Conservation (phyloP, 257 asterid genomes). For the Paulownia fortunei region DNA sequence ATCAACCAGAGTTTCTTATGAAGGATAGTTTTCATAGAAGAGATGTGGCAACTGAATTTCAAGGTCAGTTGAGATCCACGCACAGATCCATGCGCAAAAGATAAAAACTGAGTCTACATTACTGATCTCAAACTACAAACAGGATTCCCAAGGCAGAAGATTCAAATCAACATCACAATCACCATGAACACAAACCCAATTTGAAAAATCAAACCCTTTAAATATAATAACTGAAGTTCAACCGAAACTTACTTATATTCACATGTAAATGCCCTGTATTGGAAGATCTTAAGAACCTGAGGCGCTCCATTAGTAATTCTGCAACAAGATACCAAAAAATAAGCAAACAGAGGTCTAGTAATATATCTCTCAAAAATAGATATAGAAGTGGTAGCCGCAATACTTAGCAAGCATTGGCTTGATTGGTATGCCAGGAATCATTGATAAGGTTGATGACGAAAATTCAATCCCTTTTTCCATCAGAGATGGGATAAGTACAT, state of each 20-base stretch:
- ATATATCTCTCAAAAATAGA: constrained; percentile 19
- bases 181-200: constrained; percentile 1
- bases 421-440: constrained; percentile 93
- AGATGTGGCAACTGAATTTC: constrained; percentile 1
- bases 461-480: constrained; percentile 78
- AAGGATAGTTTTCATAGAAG: background rate
- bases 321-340: constrained; percentile 34
- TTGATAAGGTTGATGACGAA: constrained; percentile 69
- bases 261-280: constrained; percentile 78
- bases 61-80: constrained; percentile 24
- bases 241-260: constrained; percentile 73
- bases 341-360: constrained; percentile 23
- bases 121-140: constrained; percentile 24
- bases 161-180: constrained; percentile 18
- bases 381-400: constrained; percentile 26
- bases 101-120: background rate
- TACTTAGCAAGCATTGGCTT: constrained; percentile 98
- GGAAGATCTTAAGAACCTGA: constrained; percentile 73
- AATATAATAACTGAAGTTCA: constrained; percentile 5
- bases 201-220: background rate
- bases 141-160: constrained; percentile 13
- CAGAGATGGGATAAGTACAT: constrained; percentile 72
- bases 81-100: background rate
- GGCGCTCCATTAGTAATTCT: constrained; percentile 82
- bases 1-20: background rate